Evolutionary conservation across 352 stramenopile species (phyloP), one percentile per base, ranked within the genome.

Genomic region (Globisporangium barbulae): DNA sequence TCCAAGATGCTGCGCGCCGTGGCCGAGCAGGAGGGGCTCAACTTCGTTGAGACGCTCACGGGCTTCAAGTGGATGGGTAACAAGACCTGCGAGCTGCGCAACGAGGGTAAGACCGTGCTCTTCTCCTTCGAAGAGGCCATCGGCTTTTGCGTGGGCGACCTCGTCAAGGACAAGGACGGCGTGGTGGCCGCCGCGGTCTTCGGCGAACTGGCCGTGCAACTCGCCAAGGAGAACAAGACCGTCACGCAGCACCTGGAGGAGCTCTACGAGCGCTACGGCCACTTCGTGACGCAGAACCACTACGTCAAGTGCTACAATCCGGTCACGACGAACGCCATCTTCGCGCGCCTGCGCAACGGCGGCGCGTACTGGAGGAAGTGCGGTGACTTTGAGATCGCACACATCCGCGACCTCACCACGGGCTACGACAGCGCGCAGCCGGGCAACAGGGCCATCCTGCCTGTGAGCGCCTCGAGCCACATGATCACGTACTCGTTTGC

Each of bases 21-120:
- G 4, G 97, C 91, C 2, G 59, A 91, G 22, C 66, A 69, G 9
- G 94, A 99, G 71, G 96, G 96, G 0, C 93, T 99, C 57, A 83
- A 91, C 53, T 99, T 98, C 74, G 94, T 98, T 66, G 97, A 99
- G 70, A 99, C 96, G 31, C 85, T 99, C 52, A 99, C 97, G 30
- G 97, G 97, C 33, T 99, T 99, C 79, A 99, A 99, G 82, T 99
- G 97, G 97, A 99, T 99, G 79, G 97, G 92, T 44, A 97, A 98
- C 78, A 85, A 90, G 67, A 91, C 88, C 15, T 65, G 63, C 22
- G 85, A 96, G 39, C 66, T 96, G 49, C 78, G 89, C 53, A 69
- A 81, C 13, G 72, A 91, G 60, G 96, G 93, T 52, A 98, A 98
- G 68, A 87, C 70, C 22, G 92, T 98, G 61, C 68, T 99, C 33